These are phyloP conservation scores for Bipolaris sorokiniana DNA, from an alignment of 2,329 filamentous ascomycete genomes.

Conservation along the genomic window DNA sequence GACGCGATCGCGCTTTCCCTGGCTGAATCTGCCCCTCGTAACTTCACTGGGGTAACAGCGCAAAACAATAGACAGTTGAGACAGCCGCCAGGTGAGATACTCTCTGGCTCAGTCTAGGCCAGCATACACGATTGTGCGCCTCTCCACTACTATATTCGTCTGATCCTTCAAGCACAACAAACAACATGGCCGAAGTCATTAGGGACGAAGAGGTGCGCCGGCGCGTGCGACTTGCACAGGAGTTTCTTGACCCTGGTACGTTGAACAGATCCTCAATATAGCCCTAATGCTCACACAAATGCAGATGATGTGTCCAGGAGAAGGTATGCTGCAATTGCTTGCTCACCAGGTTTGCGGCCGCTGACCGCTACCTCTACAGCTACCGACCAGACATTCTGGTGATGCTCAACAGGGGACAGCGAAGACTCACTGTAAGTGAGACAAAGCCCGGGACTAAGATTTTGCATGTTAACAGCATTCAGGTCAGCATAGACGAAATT, in stretches of 20 bases:
- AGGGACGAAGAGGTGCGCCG: constrained; percentile 84
- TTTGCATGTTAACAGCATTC: constrained; percentile 7
- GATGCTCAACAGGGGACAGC: constrained; percentile 68
- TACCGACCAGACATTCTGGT: constrained; percentile 89
- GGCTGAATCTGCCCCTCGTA: constrained; percentile 28
- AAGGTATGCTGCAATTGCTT: constrained; percentile 50
- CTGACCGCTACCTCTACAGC: constrained; percentile 61
- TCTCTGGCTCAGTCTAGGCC: not conserved
- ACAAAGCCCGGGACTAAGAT: no score
- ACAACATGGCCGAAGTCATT: constrained; percentile 51
- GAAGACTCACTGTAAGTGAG: constrained; percentile 60
- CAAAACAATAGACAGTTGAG: constrained; percentile 18
- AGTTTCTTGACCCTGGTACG: constrained; percentile 93
- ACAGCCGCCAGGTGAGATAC: constrained; percentile 16
- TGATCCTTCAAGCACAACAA: not conserved
- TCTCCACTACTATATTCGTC: not conserved
- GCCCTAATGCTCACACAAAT: constrained; percentile 29
- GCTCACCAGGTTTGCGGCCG: constrained; percentile 19
- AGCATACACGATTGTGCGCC: no score
- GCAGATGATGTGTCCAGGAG: constrained; percentile 63
- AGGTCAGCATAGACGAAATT: constrained; percentile 79
- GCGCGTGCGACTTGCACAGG: constrained; percentile 83
- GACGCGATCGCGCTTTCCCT: constrained; percentile 27
- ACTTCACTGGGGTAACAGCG: constrained; percentile 14
- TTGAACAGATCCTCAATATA: constrained; percentile 9